These are phyloP conservation scores for Arthromyces matolae DNA, from an alignment of 768 basidiomycete species.

Conservation along the genomic window DNA sequence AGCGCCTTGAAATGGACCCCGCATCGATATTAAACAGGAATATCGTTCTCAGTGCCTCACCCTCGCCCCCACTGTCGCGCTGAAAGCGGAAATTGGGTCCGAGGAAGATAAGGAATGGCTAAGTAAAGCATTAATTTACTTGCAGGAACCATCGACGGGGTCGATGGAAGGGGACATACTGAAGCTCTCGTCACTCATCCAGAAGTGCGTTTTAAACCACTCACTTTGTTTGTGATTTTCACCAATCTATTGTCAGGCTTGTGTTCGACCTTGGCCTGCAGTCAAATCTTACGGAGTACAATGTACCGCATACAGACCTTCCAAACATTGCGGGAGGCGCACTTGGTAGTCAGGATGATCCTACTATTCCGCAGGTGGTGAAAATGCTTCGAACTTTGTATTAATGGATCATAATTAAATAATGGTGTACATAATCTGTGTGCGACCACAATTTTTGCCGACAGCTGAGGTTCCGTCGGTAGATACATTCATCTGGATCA, in stretches of 20 bases:
- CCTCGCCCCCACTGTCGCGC: constrained; percentile 55
- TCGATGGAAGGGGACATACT: constrained; percentile 60
- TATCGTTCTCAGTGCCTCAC: constrained; percentile 60
- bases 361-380: constrained; percentile 38
- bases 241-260: constrained; percentile 37
- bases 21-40: background rate
- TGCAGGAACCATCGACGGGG: constrained; percentile 58
- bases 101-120: constrained; percentile 62
- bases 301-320: constrained; percentile 57
- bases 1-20: constrained; percentile 18
- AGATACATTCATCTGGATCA: too few relatives aligned
- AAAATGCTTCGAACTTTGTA: constrained; percentile 49
- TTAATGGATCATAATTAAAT: constrained; percentile 5
- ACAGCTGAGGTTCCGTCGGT: too few relatives aligned
- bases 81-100: constrained; percentile 56
- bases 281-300: constrained; percentile 55
- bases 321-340: constrained; percentile 48
- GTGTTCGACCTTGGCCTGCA: constrained; percentile 57
- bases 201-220: constrained; percentile 37
- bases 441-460: background rate
- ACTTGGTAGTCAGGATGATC: constrained; percentile 40
- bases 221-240: background rate
- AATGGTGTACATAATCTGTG: background rate
- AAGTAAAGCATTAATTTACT: constrained; percentile 53
- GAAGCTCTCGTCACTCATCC: constrained; percentile 50